Evolutionary conservation across 73 alveolate species (phyloP).

Genomic region (Paramecium caudatum): DNA sequence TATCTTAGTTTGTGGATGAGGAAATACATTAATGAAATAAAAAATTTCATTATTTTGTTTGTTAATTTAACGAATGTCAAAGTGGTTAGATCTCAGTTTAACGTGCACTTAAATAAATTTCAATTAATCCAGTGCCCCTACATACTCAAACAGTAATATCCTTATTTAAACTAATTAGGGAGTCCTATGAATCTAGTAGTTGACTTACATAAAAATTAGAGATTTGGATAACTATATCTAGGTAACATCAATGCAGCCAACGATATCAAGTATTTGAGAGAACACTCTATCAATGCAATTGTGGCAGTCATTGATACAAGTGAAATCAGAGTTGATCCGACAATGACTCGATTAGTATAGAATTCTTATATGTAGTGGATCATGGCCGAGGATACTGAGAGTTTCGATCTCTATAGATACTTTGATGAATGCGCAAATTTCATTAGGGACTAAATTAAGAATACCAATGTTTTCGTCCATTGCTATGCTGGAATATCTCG

Average conservation of each 20-base stretch:
- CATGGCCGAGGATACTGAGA: constrained; percentile 50
- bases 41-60: constrained; percentile 38
- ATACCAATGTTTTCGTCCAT: constrained; percentile 83
- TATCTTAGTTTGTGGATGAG: background rate
- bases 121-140: background rate
- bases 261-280: constrained; percentile 17
- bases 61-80: constrained; percentile 67
- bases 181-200: constrained; percentile 42
- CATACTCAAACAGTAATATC: background rate
- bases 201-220: background rate
- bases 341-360: constrained; percentile 18
- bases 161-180: constrained; percentile 10
- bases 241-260: constrained; percentile 60
- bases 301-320: constrained; percentile 52
- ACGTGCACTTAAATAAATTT: constrained; percentile 13
- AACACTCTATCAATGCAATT: constrained; percentile 6
- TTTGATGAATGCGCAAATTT: constrained; percentile 72
- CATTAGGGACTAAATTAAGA: constrained; percentile 49
- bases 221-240: constrained; percentile 30
- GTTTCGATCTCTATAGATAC: background rate
- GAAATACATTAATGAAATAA: constrained; percentile 5
- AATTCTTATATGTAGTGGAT: constrained; percentile 24
- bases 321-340: constrained; percentile 45
- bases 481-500: constrained; percentile 86
- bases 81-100: constrained; percentile 44